Base-by-base conservation (phyloP, 2,329 filamentous ascomycete genomes). In the Trichoderma afroharzianum region DNA sequence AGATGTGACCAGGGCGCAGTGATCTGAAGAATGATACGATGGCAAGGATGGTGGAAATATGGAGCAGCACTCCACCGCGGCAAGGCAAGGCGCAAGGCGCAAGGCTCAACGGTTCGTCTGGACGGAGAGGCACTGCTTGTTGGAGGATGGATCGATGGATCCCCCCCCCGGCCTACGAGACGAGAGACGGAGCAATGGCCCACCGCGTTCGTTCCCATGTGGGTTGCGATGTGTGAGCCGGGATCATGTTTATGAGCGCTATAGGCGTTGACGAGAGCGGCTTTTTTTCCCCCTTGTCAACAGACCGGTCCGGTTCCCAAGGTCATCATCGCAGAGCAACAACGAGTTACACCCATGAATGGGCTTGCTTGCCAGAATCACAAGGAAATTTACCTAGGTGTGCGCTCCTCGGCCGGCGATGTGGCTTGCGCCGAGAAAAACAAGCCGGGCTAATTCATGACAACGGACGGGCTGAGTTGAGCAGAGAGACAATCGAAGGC, bases 41-140 rank as follows among this genome's bases (percentile, higher is more conserved):
- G 62, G 55, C 58, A 55, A 39, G 68, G 59, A 55, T 70, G 61
- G 8, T 66, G 68, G 36, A 63, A 71, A 58, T 63, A 69, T 62
- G 67, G 67, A 58, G 55, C 28, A 4, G 7, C 7, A 36, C 67
- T 62, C 67, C 67, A 69, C 67, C 39, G 67, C 67, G 67, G 67
- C 67, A 69, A 47, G 66, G 66, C 39, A 39, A 30, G 61, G 61
- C 33, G 36, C 26, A 63, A 47, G 66, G 66, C 39, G 53, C 36
- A 59, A 59, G 66, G 36, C 66, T 61, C 66, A 28, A 69, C 57
- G 66, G 66, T 59, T 59, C 39, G 57, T 53, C n/a, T 4, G 32
- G 33, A 30, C 26, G 26, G n/a, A 36, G 33, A 36, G 32, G 7
- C n/a, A 3, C 15, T 18, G 18, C 36, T 30, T 26, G 39, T 24